Evolutionary conservation across 225 moss, liverwort and hornwort species (phyloP).

Genomic region (Climacium dendroides): DNA sequence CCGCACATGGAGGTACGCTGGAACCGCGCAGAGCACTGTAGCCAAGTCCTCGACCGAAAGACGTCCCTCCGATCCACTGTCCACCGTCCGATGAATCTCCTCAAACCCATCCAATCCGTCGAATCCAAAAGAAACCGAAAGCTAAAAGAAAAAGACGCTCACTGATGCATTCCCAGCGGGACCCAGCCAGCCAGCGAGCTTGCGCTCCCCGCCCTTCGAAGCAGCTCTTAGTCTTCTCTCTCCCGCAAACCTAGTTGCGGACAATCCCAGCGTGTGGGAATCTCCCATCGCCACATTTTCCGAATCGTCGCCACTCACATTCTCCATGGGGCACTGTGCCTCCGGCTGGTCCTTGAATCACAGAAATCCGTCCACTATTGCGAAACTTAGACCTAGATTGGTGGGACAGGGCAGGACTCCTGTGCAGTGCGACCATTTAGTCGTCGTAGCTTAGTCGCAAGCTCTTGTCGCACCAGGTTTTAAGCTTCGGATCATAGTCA

Average conservation of each 20-base stretch:
- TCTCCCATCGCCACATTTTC: neutral
- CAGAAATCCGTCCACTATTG: constrained; percentile 4
- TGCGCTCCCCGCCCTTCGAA: neutral
- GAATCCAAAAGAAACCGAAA: neutral
- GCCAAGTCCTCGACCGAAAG: neutral
- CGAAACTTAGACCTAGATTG: neutral
- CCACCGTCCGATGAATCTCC: neutral
- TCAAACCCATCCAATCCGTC: neutral
- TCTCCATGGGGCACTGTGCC: constrained; percentile 9
- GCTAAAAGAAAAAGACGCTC: neutral
- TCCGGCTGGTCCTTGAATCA: neutral
- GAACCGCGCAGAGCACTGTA: neutral
- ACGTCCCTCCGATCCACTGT: neutral
- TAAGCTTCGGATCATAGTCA: neutral
- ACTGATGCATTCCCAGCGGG: neutral
- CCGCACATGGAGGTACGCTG: constrained; percentile 2
- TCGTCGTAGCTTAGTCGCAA: neutral
- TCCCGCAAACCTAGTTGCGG: neutral
- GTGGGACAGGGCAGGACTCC: neutral
- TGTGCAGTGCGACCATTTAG: neutral
- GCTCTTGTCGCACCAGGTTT: neutral
- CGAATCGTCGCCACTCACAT: neutral
- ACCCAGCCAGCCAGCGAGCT: neutral
- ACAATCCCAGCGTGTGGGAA: neutral
- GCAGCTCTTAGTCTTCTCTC: neutral